Percentiles rank a stretch among this genome's conserved stretches.
Conservation (phyloP, 2,329 filamentous ascomycete species). For the Geosmithia putterillii region DNA sequence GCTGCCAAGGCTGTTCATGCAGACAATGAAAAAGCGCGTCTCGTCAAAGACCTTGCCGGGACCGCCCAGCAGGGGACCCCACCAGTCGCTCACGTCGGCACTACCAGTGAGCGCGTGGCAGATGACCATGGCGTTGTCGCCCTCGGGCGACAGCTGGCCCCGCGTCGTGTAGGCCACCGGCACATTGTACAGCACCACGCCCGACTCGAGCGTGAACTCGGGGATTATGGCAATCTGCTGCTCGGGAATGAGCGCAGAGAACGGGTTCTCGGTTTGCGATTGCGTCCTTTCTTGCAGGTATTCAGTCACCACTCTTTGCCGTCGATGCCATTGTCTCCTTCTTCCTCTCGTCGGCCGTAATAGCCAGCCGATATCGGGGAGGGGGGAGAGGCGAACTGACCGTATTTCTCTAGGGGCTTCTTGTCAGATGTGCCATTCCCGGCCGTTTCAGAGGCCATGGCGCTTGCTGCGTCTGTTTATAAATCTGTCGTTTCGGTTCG, state of each 20-base stretch:
- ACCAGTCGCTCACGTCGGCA: conserved; percentile 79
- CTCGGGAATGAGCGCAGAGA: conserved; percentile 72
- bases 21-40: conserved; percentile 74
- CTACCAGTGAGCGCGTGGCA: conserved; percentile 81
- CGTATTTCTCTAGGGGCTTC: conserved; percentile 6
- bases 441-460: conserved; percentile 11
- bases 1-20: conserved; percentile 75
- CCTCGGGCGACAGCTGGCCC: conserved; percentile 43
- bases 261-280: conserved; percentile 83
- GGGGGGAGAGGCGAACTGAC: conserved; percentile 7
- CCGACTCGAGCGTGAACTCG: conserved; percentile 85
- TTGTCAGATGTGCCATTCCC: conserved; percentile 5
- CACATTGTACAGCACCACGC: conserved; percentile 67
- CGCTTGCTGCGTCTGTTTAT: not conserved
- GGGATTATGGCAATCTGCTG: conserved; percentile 81
- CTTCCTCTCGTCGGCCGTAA: not conserved
- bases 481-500: not conserved
- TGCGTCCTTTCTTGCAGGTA: conserved; percentile 51
- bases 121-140: conserved; percentile 60
- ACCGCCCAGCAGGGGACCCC: conserved; percentile 71
- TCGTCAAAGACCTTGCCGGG: conserved; percentile 70
- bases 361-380: conserved; percentile 3
- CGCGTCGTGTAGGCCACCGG: conserved; percentile 57
- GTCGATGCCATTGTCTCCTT: conserved; percentile 16
- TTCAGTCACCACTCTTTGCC: conserved; percentile 41